These are phyloP conservation scores for Aphanomyces astaci DNA, from an alignment of 352 stramenopile species.

Conservation along the genomic window DNA sequence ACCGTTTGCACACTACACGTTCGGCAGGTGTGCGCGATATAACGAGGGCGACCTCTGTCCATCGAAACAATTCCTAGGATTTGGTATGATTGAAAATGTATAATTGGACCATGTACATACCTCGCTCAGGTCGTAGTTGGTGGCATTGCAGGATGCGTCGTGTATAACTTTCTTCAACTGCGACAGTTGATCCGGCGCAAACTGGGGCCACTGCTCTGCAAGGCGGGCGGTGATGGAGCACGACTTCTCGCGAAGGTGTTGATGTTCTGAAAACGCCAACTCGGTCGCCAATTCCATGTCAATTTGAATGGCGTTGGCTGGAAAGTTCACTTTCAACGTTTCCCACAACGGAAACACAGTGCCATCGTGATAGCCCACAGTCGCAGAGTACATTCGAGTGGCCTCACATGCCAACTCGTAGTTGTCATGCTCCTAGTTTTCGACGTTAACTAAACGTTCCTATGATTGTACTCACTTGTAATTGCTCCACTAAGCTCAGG, in stretches of 20 bases:
- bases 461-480: background rate
- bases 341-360: background rate
- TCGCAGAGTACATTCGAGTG: background rate
- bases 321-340: constrained; percentile 17
- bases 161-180: constrained; percentile 20
- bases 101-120: background rate
- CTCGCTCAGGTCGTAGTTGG: constrained; percentile 13
- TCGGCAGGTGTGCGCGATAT: background rate
- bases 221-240: background rate
- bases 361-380: background rate
- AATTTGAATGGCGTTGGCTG: background rate
- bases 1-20: background rate
- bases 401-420: background rate
- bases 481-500: background rate
- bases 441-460: background rate
- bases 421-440: background rate
- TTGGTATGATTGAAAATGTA: background rate
- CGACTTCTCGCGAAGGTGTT: background rate
- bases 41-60: background rate
- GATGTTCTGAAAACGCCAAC: constrained; percentile 10
- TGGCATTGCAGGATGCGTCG: constrained; percentile 18
- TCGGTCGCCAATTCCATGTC: constrained; percentile 7
- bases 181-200: background rate
- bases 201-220: background rate
- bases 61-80: constrained; percentile 13